These are phyloP conservation scores for Gillenia trifoliata DNA, from an alignment of 306 rosid genomes.

Conservation along the genomic window DNA sequence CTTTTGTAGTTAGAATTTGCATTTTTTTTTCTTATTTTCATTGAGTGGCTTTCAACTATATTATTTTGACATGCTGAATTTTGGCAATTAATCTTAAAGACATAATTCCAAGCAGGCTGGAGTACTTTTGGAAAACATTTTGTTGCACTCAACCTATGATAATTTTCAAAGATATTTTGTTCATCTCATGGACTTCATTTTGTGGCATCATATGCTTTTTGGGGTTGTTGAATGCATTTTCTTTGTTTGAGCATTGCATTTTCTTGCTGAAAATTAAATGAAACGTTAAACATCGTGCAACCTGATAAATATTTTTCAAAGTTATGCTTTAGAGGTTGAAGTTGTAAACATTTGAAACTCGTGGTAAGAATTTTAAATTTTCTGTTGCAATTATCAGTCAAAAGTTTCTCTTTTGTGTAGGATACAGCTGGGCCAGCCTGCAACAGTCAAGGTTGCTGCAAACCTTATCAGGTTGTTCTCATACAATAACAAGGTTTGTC, in stretches of 20 bases:
- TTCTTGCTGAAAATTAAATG: not conserved
- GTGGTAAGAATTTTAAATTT: not conserved
- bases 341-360: not conserved
- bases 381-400: conserved; percentile 1
- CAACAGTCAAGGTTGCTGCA: conserved; percentile 91
- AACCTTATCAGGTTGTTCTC: conserved; percentile 80
- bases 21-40: not conserved
- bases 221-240: not conserved
- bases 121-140: not conserved
- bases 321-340: not conserved
- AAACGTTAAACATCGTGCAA: not conserved
- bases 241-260: not conserved
- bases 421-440: conserved; percentile 90
- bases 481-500: conserved; percentile 76
- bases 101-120: not conserved
- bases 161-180: not conserved
- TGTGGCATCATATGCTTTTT: not conserved
- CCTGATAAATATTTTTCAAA: not conserved
- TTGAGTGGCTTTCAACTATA: not conserved
- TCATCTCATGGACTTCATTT: not conserved
- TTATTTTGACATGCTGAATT: not conserved
- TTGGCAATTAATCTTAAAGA: not conserved
- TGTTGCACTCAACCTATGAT: not conserved
- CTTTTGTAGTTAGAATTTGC: not conserved
- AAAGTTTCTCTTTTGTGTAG: conserved; percentile 21